phyloP scores from a whole-genome alignment of 257 asterid genomes.

The Jacaranda mimosifolia region DNA sequence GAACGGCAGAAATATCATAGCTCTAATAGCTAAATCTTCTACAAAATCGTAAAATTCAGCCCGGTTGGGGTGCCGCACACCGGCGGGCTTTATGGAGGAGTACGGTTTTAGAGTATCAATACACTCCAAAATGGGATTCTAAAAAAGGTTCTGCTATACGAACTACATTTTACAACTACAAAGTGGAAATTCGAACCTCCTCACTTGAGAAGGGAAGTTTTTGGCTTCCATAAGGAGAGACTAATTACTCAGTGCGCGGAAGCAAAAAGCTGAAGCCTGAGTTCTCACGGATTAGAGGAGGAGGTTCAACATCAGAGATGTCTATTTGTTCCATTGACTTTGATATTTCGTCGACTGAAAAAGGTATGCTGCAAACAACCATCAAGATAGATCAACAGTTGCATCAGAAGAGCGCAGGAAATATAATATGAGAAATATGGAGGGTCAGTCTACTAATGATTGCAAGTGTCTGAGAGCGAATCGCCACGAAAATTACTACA shows the following conservation, averaged over 20 bases:
- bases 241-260: constrained; percentile 51
- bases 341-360: constrained; percentile 95
- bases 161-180: constrained; percentile 33
- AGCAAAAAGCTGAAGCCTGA: constrained; percentile 93
- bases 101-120: neutral
- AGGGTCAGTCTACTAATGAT: neutral
- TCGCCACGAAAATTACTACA: neutral
- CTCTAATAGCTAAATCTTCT: constrained; percentile 21
- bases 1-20: neutral
- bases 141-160: too few relatives aligned
- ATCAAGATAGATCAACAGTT: constrained; percentile 37
- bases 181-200: constrained; percentile 16
- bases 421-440: neutral
- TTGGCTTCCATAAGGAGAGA: neutral
- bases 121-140: neutral
- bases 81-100: too few relatives aligned
- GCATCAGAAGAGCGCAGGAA: constrained; percentile 4
- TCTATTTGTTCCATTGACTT: constrained; percentile 97
- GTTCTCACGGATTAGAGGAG: constrained; percentile 83
- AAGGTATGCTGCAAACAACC: constrained; percentile 82
- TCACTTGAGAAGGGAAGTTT: neutral
- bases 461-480: neutral
- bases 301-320: constrained; percentile 82
- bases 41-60: constrained; percentile 1
- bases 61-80: neutral